Evolutionary conservation across 768 basidiomycete species (phyloP).

Genomic region (Gloeostereum incarnatum): DNA sequence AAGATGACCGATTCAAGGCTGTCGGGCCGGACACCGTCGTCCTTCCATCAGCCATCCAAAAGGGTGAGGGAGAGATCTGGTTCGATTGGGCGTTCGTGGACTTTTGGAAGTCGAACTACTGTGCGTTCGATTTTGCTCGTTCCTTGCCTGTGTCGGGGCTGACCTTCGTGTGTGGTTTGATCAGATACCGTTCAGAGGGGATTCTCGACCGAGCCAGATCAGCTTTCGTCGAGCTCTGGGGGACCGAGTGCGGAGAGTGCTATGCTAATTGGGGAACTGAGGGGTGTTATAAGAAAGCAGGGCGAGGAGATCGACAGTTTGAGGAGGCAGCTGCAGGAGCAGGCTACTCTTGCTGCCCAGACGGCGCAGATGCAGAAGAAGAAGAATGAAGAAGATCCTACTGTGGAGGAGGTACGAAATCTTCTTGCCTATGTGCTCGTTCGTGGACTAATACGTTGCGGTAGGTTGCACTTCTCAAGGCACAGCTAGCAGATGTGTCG

Average conservation of each 20-base stretch:
- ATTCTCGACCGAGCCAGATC: conserved; percentile 59
- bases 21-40: conserved; percentile 84
- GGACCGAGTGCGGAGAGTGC: conserved; percentile 69
- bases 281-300: conserved; percentile 77
- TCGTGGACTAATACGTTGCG: not conserved
- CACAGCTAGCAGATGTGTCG: conserved; percentile 20
- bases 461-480: conserved; percentile 3
- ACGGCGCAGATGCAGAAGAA: too few relatives aligned
- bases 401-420: conserved; percentile 28
- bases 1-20: conserved; percentile 88
- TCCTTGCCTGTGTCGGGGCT: not conserved
- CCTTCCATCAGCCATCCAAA: conserved; percentile 27
- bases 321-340: conserved; percentile 47
- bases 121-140: conserved; percentile 34
- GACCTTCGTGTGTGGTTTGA: conserved; percentile 1
- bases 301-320: conserved; percentile 69
- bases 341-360: too few relatives aligned
- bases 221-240: conserved; percentile 45
- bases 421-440: conserved; percentile 5
- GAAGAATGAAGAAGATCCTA: conserved; percentile 13
- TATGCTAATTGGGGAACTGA: conserved; percentile 75
- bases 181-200: conserved; percentile 72
- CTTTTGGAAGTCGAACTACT: conserved; percentile 98
- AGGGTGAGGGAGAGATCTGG: conserved; percentile 79
- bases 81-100: conserved; percentile 98